Evolutionary conservation across 805 yeast genomes (phyloP), one percentile per base, ranked within the genome.

Genomic region (Ogataea paradorogensis): DNA sequence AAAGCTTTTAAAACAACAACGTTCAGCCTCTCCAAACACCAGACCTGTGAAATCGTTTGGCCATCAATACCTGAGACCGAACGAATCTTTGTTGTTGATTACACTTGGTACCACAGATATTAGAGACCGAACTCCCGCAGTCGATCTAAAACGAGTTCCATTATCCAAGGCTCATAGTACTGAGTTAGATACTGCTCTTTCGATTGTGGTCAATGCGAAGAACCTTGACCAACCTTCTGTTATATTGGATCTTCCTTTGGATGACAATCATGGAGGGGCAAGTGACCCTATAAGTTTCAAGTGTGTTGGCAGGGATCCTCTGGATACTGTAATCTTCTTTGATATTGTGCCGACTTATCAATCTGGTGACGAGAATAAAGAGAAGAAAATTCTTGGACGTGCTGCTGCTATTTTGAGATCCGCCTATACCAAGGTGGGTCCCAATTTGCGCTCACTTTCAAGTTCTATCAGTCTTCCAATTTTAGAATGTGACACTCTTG

Each of bases 331-430:
- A 3, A 60, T 91, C 26, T 76, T 78, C 27, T 91, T 91, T 62
- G 98, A 91, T 61, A 74, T 90, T 40, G 88, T 90, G 13, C 96
- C 96, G 16, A 87, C 97, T 0, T 89, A 88, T 61, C 83, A 80
- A 32, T 44, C 48, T 9, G 55, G 45, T 14, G 50, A 47, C 29
- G 52, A 44, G 22, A 53, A 48, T 14, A 46, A 35, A 28, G 50
- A 48, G n/a, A 40, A 50, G 8, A 72, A 71, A 45, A 70, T 81
- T 18, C 66, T 90, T 25, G 98, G 96, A 11, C 72, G 97, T 35
- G 97, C 88, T 1, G 89, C 87, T 27, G 95, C 90, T 0, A 59
- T 82, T 45, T 67, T 88, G 52, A 70, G 75, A 35, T 72, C 74
- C 37, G 76, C 78, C 0, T 74, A 75, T 52, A 77, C 90, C 1